These are phyloP conservation scores for Bremia lactucae DNA, from an alignment of 352 stramenopile species.

Conservation along the genomic window DNA sequence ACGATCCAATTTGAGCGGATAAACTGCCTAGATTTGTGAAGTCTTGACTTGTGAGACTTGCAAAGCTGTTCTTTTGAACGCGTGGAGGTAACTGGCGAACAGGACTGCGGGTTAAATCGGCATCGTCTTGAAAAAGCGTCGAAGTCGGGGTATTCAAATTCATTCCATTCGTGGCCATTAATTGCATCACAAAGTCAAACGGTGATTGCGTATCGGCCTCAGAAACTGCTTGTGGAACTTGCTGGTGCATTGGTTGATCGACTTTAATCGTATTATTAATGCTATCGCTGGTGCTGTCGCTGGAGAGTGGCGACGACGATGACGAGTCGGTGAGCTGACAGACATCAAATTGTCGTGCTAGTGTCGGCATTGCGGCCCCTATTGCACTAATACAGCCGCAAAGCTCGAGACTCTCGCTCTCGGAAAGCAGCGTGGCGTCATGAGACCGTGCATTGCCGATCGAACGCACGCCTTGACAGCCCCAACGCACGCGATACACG, in stretches of 20 bases:
- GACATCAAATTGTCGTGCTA: slow-evolving; percentile 17
- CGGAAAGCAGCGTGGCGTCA: slow-evolving; percentile 12
- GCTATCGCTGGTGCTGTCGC: slow-evolving; percentile 7
- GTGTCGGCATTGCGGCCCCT: slow-evolving; percentile 16
- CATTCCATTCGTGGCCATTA: slow-evolving; percentile 22
- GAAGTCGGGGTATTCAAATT: slow-evolving; percentile 6
- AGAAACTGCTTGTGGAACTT: slow-evolving; percentile 12
- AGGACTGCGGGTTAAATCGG: slow-evolving; percentile 9
- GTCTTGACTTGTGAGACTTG: slow-evolving; percentile 4
- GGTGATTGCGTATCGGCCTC: slow-evolving; percentile 8
- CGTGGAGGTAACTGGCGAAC: slow-evolving; percentile 4
- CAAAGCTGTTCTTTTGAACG: slow-evolving; percentile 13
- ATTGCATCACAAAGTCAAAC: slow-evolving; percentile 21
- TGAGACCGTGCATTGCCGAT: slow-evolving; percentile 21
- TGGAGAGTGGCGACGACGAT: slow-evolving; percentile 1
- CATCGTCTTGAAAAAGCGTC: slow-evolving; percentile 7
- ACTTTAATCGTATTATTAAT: slow-evolving; percentile 11
- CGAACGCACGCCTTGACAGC: slow-evolving; percentile 15
- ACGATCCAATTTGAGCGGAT: slow-evolving; percentile 8
- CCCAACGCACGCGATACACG: slow-evolving; percentile 22
- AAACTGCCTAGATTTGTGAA: slow-evolving; percentile 1
- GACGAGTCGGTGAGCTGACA: slow-evolving; percentile 5
- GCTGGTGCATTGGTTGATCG: slow-evolving; percentile 14
- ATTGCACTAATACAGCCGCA: slow-evolving; percentile 25
- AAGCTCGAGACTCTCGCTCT: slow-evolving; percentile 21